Conservation (phyloP, 2,329 filamentous ascomycete genomes). For the Macrophomina pseudophaseolina region DNA sequence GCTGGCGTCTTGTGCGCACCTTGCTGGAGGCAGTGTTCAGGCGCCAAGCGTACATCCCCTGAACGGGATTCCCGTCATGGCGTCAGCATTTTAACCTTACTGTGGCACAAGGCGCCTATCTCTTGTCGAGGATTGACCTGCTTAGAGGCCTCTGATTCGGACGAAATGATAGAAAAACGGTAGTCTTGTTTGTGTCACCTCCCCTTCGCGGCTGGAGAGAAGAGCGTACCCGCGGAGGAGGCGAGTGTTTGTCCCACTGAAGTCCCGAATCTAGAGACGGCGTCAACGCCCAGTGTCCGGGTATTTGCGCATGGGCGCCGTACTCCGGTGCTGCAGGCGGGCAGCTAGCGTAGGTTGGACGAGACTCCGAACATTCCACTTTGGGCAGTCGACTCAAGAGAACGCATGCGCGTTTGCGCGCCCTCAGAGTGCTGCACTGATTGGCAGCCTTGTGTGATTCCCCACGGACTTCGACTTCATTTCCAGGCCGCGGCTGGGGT, state of each 20-base stretch:
- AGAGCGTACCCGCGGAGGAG: background rate
- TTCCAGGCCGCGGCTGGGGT: constrained; percentile 4
- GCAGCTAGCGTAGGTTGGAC: constrained; percentile 20
- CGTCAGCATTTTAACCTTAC: constrained; percentile 20
- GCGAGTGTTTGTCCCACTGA: constrained; percentile 1
- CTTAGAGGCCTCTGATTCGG: background rate
- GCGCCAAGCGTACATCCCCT: constrained; percentile 20
- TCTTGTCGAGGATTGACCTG: background rate
- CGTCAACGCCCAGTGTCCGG: background rate
- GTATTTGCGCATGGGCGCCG: constrained; percentile 1
- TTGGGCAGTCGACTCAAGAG: constrained; percentile 10
- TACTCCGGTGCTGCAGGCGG: constrained; percentile 9
- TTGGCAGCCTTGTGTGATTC: constrained; percentile 16
- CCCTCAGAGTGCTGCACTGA: background rate
- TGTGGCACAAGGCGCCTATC: constrained; percentile 16
- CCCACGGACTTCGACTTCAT: constrained; percentile 9
- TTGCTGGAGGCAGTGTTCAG: background rate
- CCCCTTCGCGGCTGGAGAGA: background rate
- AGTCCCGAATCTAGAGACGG: background rate
- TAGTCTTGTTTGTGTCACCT: background rate
- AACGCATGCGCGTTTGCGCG: constrained; percentile 11
- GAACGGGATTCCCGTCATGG: constrained; percentile 23
- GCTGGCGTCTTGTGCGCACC: constrained; percentile 15
- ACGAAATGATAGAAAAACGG: background rate
- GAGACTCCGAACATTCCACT: constrained; percentile 17